A percentile compares a stretch with the other conserved stretches of the same genome.
Conservation (phyloP, 2,329 filamentous ascomycete species). For the Epichloe brachyelytri region DNA sequence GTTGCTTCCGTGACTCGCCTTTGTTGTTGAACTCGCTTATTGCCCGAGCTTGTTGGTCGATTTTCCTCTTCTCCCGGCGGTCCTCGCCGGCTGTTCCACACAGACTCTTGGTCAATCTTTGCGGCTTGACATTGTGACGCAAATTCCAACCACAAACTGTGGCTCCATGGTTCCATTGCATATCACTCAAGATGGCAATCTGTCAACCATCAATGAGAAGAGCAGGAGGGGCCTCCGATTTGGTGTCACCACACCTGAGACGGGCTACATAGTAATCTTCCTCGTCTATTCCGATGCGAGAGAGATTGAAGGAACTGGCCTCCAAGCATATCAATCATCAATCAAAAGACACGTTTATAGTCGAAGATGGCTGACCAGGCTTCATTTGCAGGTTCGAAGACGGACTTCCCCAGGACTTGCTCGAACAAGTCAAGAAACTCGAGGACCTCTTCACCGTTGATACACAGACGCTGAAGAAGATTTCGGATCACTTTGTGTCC, state of each 20-base stretch:
- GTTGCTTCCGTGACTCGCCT: neutral
- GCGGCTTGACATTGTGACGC: conserved; percentile 1
- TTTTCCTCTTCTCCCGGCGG: neutral
- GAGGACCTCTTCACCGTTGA: conserved; percentile 77
- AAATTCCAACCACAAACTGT: neutral
- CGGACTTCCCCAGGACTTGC: conserved; percentile 80
- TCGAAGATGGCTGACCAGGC: conserved; percentile 8
- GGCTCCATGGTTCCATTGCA: neutral
- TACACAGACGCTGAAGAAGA: conserved; percentile 68
- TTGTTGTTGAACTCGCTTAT: neutral
- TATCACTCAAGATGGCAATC: neutral
- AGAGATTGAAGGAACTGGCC: neutral
- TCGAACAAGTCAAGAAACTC: conserved; percentile 66
- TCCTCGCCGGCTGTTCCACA: neutral
- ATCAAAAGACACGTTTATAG: neutral
- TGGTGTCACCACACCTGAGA: neutral
- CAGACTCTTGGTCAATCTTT: neutral
- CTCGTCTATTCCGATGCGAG: neutral
- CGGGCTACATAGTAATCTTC: neutral
- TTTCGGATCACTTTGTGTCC: conserved; percentile 77
- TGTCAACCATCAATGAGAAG: neutral
- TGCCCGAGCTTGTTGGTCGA: neutral
- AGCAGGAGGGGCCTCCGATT: neutral
- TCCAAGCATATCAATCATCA: neutral
- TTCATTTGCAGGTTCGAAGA: conserved; percentile 59